Conservation (phyloP, 2,329 filamentous ascomycete species). For the Colletotrichum neosansevieriae region DNA sequence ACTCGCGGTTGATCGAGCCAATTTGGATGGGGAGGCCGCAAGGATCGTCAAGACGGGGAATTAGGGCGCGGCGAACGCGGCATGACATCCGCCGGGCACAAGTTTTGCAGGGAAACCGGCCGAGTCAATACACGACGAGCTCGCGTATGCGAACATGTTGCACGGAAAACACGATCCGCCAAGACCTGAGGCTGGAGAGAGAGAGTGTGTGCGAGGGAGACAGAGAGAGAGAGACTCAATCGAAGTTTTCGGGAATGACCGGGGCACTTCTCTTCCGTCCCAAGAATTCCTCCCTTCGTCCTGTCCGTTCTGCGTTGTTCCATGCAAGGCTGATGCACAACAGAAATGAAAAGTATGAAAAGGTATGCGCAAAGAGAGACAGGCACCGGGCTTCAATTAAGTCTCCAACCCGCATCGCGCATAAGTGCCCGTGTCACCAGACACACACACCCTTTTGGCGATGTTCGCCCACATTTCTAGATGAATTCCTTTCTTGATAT, state of each 20-base stretch:
- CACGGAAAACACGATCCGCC: slow-evolving; percentile 15
- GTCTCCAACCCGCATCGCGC: slow-evolving; percentile 9
- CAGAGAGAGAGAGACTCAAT: not conserved
- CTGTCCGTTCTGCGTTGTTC: not conserved
- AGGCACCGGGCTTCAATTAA: slow-evolving; percentile 14
- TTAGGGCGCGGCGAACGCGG: not conserved
- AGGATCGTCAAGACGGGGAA: not conserved
- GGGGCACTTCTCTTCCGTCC: slow-evolving; percentile 1
- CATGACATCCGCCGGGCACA: too few species aligned
- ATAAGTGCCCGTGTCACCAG: slow-evolving; percentile 18
- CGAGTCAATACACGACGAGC: not conserved
- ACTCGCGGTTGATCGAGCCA: slow-evolving; percentile 1
- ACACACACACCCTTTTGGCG: not conserved
- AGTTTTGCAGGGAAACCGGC: not conserved
- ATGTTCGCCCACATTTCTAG: not conserved
- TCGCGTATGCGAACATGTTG: not conserved
- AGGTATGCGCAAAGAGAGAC: not conserved
- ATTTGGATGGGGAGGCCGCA: not conserved
- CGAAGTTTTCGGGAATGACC: not conserved
- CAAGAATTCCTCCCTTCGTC: not conserved
- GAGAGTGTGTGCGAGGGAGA: not conserved
- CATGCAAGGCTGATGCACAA: slow-evolving; percentile 7
- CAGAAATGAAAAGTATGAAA: not conserved
- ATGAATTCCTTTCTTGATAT: not conserved
- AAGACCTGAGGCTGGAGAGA: not conserved